These are phyloP conservation scores for Ustilago crameri DNA, from an alignment of 1,284 basidiomycete species.

Conservation along the genomic window DNA sequence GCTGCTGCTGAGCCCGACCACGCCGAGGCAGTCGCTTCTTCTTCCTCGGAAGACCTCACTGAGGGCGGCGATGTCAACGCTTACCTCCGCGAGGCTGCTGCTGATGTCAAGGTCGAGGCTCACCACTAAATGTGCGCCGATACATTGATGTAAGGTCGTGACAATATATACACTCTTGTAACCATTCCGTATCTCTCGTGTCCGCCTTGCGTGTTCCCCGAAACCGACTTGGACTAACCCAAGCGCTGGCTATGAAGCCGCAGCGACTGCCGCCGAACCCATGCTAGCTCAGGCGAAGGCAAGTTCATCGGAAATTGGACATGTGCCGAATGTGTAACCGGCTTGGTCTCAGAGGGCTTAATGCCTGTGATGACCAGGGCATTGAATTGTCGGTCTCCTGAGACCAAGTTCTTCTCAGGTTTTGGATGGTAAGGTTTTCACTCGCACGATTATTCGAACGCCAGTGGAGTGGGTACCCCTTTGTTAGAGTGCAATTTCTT, in stretches of 20 bases:
- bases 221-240: too few species aligned
- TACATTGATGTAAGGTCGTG: not conserved
- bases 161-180: conserved; percentile 13
- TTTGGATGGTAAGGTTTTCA: not conserved
- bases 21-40: conserved; percentile 47
- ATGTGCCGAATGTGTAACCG: not conserved
- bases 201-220: too few species aligned
- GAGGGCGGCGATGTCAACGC: conserved; percentile 67
- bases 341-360: conserved; percentile 8
- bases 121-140: conserved; percentile 57
- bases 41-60: conserved; percentile 45
- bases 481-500: not conserved
- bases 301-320: too few species aligned
- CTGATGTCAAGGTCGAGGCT: conserved; percentile 63
- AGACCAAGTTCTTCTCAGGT: not conserved
- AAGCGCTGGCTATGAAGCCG: not conserved
- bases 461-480: too few species aligned
- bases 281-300: too few species aligned
- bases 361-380: not conserved
- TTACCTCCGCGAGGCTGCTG: conserved; percentile 66
- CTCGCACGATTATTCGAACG: not conserved
- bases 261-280: not conserved
- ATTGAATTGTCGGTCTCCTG: not conserved
- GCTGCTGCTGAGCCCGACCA: conserved; percentile 64
- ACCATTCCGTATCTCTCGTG: conserved; percentile 2